Evolutionary conservation across 345 rosid species (phyloP), one percentile per base, ranked within the genome.

Genomic region (Arabis alpina): DNA sequence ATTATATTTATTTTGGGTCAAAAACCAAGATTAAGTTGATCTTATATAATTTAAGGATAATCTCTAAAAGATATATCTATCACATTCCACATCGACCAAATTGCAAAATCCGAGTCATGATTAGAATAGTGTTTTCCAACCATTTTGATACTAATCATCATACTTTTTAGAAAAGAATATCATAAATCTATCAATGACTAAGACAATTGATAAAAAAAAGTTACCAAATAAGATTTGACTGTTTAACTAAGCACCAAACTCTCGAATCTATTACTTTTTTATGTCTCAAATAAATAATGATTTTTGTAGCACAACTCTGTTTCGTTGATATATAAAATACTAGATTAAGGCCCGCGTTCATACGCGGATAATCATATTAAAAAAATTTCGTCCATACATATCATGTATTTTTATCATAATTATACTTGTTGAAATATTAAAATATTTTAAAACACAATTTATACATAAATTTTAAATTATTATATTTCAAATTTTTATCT

Each of bases 61-160:
- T 61, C 53, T 61, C 8, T 8, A 13, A 16, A 13, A 9, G 61
- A 42, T 16, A 43, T 12, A 10, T 60, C 40, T 11, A 25, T 7
- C 36, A 53, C 62, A 36, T 28, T 61, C 54, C 7, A 23, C 13
- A 52, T 62, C 55, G 7, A 61, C 61, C 62, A 53, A 28, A 64
- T 44, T 62, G 62, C 49, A 12, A 43, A 54, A 54, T 54, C 56
- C 2, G 9, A 71, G 49, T 71, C 48, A 44, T 71, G 54, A 61
- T 52, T 64, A 10, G 36, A 71, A 62, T 34, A 43, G 10, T 44
- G 41, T 30, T 43, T 54, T 54, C 19, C 32, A 12, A 51, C 5
- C 39, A 57, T 10, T 48, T 37, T 57, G 37, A 70, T 48, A 50
- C 42, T 47, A 57, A 68, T 56, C 32, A 37, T 47, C 19, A 25